Conservation (phyloP, 768 basidiomycete genomes). For the Pseudohyphozyma bogoriensis region DNA sequence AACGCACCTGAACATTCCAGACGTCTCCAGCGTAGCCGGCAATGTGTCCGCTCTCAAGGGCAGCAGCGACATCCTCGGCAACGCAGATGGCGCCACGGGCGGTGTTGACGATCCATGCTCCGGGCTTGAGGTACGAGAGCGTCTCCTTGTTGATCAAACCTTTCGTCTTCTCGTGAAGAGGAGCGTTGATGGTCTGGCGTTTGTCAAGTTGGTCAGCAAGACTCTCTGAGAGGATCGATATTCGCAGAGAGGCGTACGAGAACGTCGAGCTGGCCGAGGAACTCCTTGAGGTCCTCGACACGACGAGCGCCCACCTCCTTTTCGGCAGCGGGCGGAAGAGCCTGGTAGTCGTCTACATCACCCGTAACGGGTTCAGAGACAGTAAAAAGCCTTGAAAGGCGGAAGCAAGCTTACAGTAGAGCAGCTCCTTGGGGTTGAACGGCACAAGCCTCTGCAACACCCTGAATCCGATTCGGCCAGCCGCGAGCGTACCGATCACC, state of each 20-base stretch:
- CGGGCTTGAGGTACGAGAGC: constrained; percentile 80
- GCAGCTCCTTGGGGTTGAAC: constrained; percentile 79
- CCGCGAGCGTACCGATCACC: constrained; percentile 79
- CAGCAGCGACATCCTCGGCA: constrained; percentile 65
- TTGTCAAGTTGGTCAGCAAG: constrained; percentile 35
- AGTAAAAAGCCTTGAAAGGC: not conserved
- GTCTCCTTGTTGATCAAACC: constrained; percentile 53
- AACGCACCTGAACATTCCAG: constrained; percentile 49
- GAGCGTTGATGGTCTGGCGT: constrained; percentile 62
- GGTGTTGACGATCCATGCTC: constrained; percentile 77
- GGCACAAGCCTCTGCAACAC: constrained; percentile 55
- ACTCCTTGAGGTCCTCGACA: constrained; percentile 69
- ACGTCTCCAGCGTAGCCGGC: constrained; percentile 56
- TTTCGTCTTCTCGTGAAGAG: constrained; percentile 71
- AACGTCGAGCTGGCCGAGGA: constrained; percentile 38
- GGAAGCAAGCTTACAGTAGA: constrained; percentile 49
- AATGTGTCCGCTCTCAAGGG: constrained; percentile 65
- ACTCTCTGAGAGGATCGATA: constrained; percentile 36
- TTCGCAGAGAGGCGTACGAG: too few relatives aligned
- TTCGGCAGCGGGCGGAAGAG: constrained; percentile 47
- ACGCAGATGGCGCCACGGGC: constrained; percentile 87
- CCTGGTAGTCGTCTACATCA: constrained; percentile 20
- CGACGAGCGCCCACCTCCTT: constrained; percentile 60
- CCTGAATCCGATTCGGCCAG: constrained; percentile 57
- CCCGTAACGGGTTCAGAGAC: not conserved